Evolutionary conservation across 208 protist genomes (phyloP).

Genomic region (Trypanosoma mega): DNA sequence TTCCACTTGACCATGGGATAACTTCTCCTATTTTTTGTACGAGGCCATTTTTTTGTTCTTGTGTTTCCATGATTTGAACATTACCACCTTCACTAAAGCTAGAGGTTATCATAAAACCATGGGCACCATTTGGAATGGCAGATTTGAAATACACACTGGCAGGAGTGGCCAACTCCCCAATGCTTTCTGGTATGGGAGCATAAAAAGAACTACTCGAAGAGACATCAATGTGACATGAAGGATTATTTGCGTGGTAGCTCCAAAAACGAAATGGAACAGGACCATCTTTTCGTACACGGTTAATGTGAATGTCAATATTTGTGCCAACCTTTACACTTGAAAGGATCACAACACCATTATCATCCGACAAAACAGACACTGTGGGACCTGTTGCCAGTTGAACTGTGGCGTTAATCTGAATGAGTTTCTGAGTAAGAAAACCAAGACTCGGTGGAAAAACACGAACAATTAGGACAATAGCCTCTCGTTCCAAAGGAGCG

Average conservation of each 20-base stretch:
- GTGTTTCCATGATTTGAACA: constrained; percentile 15
- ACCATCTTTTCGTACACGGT: constrained; percentile 41
- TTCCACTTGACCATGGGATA: constrained; percentile 18
- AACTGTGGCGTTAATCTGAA: constrained; percentile 69
- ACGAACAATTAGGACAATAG: constrained; percentile 59
- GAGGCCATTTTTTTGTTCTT: neutral
- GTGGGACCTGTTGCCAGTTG: constrained; percentile 25
- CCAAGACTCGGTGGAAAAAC: constrained; percentile 42
- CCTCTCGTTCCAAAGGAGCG: constrained; percentile 32
- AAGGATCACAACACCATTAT: constrained; percentile 61
- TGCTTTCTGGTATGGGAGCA: constrained; percentile 40
- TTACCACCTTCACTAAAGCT: neutral
- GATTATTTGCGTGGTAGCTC: constrained; percentile 69
- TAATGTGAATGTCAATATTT: constrained; percentile 60
- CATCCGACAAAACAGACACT: constrained; percentile 37
- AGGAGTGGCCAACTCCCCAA: constrained; percentile 4
- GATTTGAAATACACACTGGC: constrained; percentile 61
- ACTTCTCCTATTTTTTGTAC: constrained; percentile 15
- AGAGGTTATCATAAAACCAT: constrained; percentile 28
- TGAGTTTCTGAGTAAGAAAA: constrained; percentile 32
- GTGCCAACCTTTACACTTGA: constrained; percentile 40
- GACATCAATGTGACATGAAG: constrained; percentile 63
- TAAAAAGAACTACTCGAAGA: constrained; percentile 49
- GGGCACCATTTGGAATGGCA: constrained; percentile 27
- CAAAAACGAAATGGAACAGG: constrained; percentile 80